phyloP scores from a whole-genome alignment of 1,139 yeast species.

The Debaryomyces coudertii region DNA sequence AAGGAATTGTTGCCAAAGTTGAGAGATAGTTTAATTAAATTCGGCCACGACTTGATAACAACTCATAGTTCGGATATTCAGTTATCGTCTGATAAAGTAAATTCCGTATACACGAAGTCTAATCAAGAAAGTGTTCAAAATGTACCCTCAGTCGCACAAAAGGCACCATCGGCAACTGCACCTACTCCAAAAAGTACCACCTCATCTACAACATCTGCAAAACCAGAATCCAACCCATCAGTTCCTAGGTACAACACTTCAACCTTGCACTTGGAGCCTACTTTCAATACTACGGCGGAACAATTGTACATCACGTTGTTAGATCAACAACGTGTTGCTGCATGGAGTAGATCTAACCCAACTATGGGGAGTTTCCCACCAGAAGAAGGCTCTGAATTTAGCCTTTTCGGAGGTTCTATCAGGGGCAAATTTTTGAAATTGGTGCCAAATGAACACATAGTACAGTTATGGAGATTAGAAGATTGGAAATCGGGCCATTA shows the following conservation, averaged over 20 bases:
- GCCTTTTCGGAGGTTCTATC: constrained; percentile 88
- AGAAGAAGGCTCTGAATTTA: constrained; percentile 62
- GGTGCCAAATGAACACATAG: constrained; percentile 59
- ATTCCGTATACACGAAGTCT: constrained; percentile 66
- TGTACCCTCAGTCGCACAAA: constrained; percentile 15
- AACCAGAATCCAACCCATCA: constrained; percentile 18
- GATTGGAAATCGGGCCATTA: constrained; percentile 87
- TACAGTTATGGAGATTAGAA: constrained; percentile 81
- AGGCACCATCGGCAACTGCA: constrained; percentile 16
- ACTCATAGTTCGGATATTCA: constrained; percentile 88
- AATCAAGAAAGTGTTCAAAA: constrained; percentile 48
- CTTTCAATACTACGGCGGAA: constrained; percentile 85
- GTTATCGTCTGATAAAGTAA: constrained; percentile 64
- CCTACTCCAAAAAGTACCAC: constrained; percentile 13
- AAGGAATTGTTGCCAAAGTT: constrained; percentile 68
- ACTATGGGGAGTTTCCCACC: constrained; percentile 55
- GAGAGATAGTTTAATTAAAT: constrained; percentile 58
- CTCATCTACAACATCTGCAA: constrained; percentile 21
- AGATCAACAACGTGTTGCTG: constrained; percentile 75
- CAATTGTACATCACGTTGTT: constrained; percentile 77
- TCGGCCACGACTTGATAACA: constrained; percentile 76
- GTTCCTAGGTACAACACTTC: constrained; percentile 78
- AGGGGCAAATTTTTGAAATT: constrained; percentile 67
- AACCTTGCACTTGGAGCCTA: constrained; percentile 73
- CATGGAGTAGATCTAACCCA: constrained; percentile 87